Conservation (phyloP, 345 rosid genomes). For the Salix udensis region DNA sequence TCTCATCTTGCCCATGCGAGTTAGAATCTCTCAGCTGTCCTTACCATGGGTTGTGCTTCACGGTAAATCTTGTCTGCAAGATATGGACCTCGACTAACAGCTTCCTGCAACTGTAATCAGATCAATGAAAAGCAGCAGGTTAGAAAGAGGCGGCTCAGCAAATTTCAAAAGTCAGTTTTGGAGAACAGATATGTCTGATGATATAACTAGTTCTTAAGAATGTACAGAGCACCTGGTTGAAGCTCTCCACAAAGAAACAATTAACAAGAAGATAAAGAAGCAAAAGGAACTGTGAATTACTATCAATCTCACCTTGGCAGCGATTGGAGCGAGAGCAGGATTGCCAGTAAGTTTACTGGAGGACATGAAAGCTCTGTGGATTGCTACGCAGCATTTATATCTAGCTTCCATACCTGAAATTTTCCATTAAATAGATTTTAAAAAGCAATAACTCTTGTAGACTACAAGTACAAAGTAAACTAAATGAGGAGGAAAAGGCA, state of each 20-base stretch:
- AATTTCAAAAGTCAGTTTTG: too few relatives aligned
- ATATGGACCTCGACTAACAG: slow-evolving; percentile 77
- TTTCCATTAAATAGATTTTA: not conserved
- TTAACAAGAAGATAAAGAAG: too few relatives aligned
- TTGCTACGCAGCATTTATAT: slow-evolving; percentile 73
- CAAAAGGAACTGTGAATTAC: not conserved
- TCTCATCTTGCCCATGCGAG: not conserved
- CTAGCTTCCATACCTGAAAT: slow-evolving; percentile 76
- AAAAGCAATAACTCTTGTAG: not conserved
- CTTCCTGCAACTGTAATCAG: slow-evolving; percentile 68
- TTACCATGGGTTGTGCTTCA: slow-evolving; percentile 68
- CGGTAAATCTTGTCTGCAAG: slow-evolving; percentile 34
- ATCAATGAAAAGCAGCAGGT: not conserved
- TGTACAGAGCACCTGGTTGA: too few relatives aligned
- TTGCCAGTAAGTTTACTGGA: slow-evolving; percentile 51
- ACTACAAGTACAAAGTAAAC: not conserved
- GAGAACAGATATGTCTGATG: too few relatives aligned
- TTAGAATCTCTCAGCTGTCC: slow-evolving; percentile 76
- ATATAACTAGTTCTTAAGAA: too few relatives aligned
- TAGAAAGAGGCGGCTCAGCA: not conserved
- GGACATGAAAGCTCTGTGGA: slow-evolving; percentile 49
- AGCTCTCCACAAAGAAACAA: too few relatives aligned
- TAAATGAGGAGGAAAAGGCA: not conserved
- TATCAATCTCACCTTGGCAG: slow-evolving; percentile 51
- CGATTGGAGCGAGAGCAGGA: slow-evolving; percentile 47